Evolutionary conservation across 805 yeast genomes (phyloP).

Genomic region (Yamadazyma nakazawae): DNA sequence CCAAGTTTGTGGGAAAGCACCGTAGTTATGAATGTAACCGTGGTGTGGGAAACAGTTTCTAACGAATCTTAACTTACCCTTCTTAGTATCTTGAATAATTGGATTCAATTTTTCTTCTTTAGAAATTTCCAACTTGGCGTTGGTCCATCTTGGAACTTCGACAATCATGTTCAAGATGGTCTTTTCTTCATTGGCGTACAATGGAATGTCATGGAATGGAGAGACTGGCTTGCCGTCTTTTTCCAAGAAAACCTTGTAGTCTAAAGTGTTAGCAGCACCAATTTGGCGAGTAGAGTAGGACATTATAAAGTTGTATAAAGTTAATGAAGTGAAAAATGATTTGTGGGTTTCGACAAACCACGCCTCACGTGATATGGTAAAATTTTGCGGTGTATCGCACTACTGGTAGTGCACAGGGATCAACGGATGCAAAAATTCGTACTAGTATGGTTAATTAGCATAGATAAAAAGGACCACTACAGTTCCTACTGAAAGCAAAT

Average conservation of each 20-base stretch:
- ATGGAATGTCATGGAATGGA: conserved; percentile 76
- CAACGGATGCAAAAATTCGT: background rate
- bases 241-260: conserved; percentile 87
- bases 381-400: background rate
- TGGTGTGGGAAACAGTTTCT: conserved; percentile 98
- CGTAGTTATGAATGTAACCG: conserved; percentile 97
- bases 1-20: conserved; percentile 97
- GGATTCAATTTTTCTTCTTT: conserved; percentile 86
- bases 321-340: background rate
- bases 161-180: conserved; percentile 78
- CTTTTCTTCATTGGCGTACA: conserved; percentile 91
- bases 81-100: conserved; percentile 94
- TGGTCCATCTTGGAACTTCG: conserved; percentile 98
- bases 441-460: too few species aligned
- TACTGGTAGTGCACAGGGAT: background rate
- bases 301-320: conserved; percentile 35
- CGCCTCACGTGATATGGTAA: conserved; percentile 8
- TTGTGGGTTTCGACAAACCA: background rate
- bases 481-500: too few species aligned
- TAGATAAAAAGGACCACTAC: too few species aligned
- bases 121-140: conserved; percentile 93
- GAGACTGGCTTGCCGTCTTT: conserved; percentile 92
- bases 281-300: conserved; percentile 85
- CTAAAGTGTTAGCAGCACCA: conserved; percentile 94
- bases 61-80: conserved; percentile 93